These are phyloP conservation scores for Tuber aestivum DNA, from an alignment of 495 filamentous ascomycete species.

Conservation along the genomic window DNA sequence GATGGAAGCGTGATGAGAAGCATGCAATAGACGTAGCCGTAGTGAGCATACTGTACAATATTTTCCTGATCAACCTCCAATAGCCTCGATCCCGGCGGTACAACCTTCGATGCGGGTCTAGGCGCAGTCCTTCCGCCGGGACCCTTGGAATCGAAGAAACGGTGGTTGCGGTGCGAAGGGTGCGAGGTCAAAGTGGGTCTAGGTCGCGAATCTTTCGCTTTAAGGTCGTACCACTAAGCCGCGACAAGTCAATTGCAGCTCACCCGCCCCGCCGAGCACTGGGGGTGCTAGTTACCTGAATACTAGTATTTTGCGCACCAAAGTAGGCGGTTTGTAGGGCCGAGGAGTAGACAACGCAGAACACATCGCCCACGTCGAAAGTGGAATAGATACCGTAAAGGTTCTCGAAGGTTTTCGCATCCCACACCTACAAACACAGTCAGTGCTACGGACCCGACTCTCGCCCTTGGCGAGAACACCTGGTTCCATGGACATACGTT, in stretches of 20 bases:
- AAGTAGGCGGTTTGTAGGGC: constrained; percentile 76
- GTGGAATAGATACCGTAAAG: constrained; percentile 87
- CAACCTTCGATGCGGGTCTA: constrained; percentile 49
- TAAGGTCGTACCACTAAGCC: constrained; percentile 48
- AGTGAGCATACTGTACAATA: constrained; percentile 84
- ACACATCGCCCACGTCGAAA: constrained; percentile 93
- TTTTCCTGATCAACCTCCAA: constrained; percentile 79
- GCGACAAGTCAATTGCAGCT: not conserved
- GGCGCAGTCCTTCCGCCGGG: constrained; percentile 69
- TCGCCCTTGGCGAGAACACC: not conserved
- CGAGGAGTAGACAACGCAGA: constrained; percentile 79
- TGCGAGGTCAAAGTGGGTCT: constrained; percentile 61
- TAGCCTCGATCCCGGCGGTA: constrained; percentile 55
- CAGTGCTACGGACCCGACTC: constrained; percentile 44
- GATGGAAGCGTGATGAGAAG: constrained; percentile 57
- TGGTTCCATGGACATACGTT: constrained; percentile 56
- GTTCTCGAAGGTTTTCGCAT: constrained; percentile 55
- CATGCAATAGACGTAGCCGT: constrained; percentile 95
- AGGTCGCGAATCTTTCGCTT: constrained; percentile 50
- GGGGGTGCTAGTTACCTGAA: constrained; percentile 54
- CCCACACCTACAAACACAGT: constrained; percentile 54
- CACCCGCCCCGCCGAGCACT: not conserved
- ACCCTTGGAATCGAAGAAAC: constrained; percentile 89
- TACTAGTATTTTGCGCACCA: constrained; percentile 88
- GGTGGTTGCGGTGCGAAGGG: constrained; percentile 73